A percentile compares a stretch with the other conserved stretches of the same genome.
Evolutionary conservation across 1,284 basidiomycete genomes (phyloP).

Genomic region (Apiotrichum sp.): DNA sequence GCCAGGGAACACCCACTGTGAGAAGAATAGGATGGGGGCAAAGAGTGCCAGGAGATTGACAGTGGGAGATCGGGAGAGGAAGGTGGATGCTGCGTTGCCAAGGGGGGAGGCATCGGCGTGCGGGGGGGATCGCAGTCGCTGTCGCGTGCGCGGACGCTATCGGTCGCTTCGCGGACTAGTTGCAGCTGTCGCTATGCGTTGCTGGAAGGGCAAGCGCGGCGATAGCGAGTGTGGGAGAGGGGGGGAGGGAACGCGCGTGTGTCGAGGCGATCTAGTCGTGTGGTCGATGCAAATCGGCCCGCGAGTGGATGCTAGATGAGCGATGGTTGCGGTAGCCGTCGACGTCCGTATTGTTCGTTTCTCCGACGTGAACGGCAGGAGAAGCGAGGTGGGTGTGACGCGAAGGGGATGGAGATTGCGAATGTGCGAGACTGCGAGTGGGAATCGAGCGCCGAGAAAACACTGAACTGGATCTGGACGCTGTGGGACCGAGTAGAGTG

Average conservation of each 20-base stretch:
- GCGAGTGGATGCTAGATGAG: too few relatives aligned
- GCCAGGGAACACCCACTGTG: background rate
- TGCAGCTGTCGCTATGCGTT: too few relatives aligned
- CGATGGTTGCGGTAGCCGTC: too few relatives aligned
- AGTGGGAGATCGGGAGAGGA: slow-evolving; percentile 4
- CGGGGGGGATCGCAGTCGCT: slow-evolving; percentile 1
- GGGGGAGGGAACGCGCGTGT: too few relatives aligned
- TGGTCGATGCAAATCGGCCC: too few relatives aligned
- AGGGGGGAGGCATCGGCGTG: slow-evolving; percentile 22
- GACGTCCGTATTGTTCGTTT: too few relatives aligned
- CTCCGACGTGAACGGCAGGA: too few relatives aligned
- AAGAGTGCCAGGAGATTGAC: slow-evolving; percentile 6
- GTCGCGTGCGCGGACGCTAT: background rate
- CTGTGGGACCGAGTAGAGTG: too few relatives aligned
- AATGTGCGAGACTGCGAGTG: background rate
- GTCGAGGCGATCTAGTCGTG: too few relatives aligned
- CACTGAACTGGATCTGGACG: background rate
- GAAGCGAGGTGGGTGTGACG: background rate
- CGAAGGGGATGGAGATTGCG: background rate
- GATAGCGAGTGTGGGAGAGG: too few relatives aligned
- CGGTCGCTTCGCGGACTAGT: too few relatives aligned
- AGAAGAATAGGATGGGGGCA: slow-evolving; percentile 1
- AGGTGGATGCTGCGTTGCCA: slow-evolving; percentile 6
- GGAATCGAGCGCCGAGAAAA: background rate
- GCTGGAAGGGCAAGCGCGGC: too few relatives aligned